Percentiles rank a stretch among this genome's conserved stretches.
These are phyloP conservation scores for Colletotrichum endophyticum DNA, from an alignment of 2,329 filamentous ascomycete genomes.

Conservation along the genomic window DNA sequence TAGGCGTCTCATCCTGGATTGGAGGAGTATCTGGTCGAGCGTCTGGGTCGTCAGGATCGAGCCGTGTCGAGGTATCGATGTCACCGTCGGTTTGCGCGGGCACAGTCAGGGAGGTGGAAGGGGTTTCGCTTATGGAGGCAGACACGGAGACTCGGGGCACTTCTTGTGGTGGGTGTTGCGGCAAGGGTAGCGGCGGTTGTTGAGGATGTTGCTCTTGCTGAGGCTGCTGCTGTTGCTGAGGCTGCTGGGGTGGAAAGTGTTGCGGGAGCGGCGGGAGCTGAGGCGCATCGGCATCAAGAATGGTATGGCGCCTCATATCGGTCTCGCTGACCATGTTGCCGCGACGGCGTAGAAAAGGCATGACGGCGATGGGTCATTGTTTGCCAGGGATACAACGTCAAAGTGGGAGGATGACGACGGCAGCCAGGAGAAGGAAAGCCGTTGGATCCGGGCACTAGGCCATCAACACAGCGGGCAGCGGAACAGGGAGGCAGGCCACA, in stretches of 20 bases:
- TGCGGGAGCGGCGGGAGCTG: constrained; percentile 26
- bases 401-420: constrained; percentile 11
- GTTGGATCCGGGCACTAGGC: constrained; percentile 13
- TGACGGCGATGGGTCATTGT: constrained; percentile 46
- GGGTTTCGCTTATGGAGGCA: background rate
- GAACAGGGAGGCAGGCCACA: background rate
- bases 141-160: background rate
- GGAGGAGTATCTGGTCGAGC: constrained; percentile 53
- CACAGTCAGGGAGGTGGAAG: background rate
- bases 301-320: constrained; percentile 60
- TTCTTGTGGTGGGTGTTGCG: background rate
- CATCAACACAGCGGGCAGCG: constrained; percentile 8
- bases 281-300: constrained; percentile 35
- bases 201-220: background rate
- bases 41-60: constrained; percentile 23
- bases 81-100: background rate
- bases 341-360: constrained; percentile 68
- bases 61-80: background rate
- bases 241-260: constrained; percentile 13
- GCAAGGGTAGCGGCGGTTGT: background rate
- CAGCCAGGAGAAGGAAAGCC: constrained; percentile 1
- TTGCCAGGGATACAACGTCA: constrained; percentile 17
- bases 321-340: constrained; percentile 64
- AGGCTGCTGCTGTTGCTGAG: background rate
- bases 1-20: constrained; percentile 59